These are phyloP conservation scores for Aureobasidium sp. DNA, from an alignment of 2,329 filamentous ascomycete genomes.

Conservation along the genomic window DNA sequence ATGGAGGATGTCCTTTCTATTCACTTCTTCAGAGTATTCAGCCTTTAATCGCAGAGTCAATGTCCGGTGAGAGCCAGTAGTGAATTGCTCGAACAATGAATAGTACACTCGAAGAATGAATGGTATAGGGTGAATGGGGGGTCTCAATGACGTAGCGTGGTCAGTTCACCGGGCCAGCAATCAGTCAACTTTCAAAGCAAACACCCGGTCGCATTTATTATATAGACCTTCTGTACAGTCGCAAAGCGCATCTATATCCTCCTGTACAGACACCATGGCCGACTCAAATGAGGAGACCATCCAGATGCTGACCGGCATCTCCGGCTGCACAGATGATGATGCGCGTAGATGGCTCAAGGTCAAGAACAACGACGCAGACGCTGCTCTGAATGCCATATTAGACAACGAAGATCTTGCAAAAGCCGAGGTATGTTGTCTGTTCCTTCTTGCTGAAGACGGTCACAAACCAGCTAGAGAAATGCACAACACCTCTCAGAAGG, in stretches of 20 bases:
- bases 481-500: neutral
- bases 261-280: neutral
- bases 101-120: neutral
- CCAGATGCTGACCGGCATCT: conserved; percentile 19
- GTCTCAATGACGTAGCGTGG: conserved; percentile 1
- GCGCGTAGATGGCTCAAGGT: conserved; percentile 25
- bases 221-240: neutral
- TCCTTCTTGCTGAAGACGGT: neutral
- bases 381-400: conserved; percentile 24
- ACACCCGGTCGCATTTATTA: neutral
- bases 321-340: conserved; percentile 16
- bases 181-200: conserved; percentile 1
- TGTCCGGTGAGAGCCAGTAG: too few relatives aligned
- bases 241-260: neutral
- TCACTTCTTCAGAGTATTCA: neutral
- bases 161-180: conserved; percentile 10
- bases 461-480: neutral
- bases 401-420: conserved; percentile 26
- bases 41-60: neutral
- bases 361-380: conserved; percentile 25
- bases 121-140: neutral
- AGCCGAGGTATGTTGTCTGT: conserved; percentile 17
- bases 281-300: conserved; percentile 23
- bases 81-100: neutral
- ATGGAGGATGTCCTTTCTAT: neutral